Base-by-base conservation (phyloP, 1,284 basidiomycete species). In the Xanthoconium separans region DNA sequence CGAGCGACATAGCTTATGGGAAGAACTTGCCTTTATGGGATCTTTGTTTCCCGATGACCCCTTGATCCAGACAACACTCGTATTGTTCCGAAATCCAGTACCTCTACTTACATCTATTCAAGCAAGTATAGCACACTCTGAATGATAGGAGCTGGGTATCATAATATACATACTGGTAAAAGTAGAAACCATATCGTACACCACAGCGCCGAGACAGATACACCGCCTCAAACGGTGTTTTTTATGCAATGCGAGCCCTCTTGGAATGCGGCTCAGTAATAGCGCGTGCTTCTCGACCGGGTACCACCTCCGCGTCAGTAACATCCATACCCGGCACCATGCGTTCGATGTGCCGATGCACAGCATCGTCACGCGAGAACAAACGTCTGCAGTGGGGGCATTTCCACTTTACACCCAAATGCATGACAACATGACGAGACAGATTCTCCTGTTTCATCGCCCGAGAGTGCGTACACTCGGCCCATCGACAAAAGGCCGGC, bases 371-470 rank as follows among this genome's bases (percentile, higher is more conserved):
- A 54, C 66, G 66, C 48, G 66, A 70, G 16, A 71, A 64, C 52
- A 56, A 50, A 41, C 48, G 57, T 20, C 47, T 50, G 24, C 66
- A 68, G 54, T 65, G 65, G n/a, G 58, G 58, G 24, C 66, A 68
- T 48, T 42, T 54, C 68, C 66, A 71, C 51, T 68, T 71, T 44
- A 68, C 63, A 6, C 65, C 63, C 6, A 68, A 47, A 52, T 68
- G 66, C 56, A 54, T 66, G 45, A 70, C 57, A 16, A 68, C 43
- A 46, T 68, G 66, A 15, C 69, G 66, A 2, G 70, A 58, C 3
- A 68, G 68, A n/a, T 71, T 71, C 51, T 71, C 66, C 52, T 69
- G 69, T 48, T 66, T 71, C 65, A 68, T 69, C 53, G 50, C 40
- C 51, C 56, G 50, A 10, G 55, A 24, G 49, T 63, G 63, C 11